phyloP scores from a whole-genome alignment of 208 protist genomes.

The Acanthamoeba triangularis region DNA sequence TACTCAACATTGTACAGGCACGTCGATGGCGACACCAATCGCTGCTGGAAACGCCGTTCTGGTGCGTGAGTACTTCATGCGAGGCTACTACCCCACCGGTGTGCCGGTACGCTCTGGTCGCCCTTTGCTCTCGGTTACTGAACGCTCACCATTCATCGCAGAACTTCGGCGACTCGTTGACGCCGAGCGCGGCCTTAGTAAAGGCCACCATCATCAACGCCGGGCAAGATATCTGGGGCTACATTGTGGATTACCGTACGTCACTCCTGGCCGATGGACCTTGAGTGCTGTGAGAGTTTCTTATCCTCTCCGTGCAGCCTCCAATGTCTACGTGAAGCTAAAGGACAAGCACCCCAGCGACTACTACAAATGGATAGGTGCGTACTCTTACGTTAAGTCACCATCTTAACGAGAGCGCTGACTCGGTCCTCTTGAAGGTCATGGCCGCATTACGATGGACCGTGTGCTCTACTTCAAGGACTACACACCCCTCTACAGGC shows the following conservation, averaged over 20 bases:
- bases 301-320: background rate
- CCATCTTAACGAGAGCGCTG: background rate
- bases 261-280: too few species aligned
- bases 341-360: background rate
- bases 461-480: conserved; percentile 70
- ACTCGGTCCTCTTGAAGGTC: background rate
- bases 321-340: background rate
- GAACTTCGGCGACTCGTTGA: background rate
- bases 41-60: background rate
- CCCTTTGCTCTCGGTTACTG: background rate
- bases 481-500: background rate
- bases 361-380: conserved; percentile 42
- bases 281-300: background rate
- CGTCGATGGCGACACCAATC: conserved; percentile 53
- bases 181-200: background rate
- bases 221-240: conserved; percentile 60
- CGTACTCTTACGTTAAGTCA: background rate
- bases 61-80: conserved; percentile 43
- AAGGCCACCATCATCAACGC: conserved; percentile 70
- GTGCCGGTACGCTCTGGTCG: background rate
- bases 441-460: conserved; percentile 57
- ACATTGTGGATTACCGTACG: conserved; percentile 13
- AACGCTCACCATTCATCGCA: background rate
- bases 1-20: background rate
- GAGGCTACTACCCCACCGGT: conserved; percentile 47